Evolutionary conservation across 768 basidiomycete genomes (phyloP), one percentile per base, ranked within the genome.

Genomic region (Rhizopogon vulgaris): DNA sequence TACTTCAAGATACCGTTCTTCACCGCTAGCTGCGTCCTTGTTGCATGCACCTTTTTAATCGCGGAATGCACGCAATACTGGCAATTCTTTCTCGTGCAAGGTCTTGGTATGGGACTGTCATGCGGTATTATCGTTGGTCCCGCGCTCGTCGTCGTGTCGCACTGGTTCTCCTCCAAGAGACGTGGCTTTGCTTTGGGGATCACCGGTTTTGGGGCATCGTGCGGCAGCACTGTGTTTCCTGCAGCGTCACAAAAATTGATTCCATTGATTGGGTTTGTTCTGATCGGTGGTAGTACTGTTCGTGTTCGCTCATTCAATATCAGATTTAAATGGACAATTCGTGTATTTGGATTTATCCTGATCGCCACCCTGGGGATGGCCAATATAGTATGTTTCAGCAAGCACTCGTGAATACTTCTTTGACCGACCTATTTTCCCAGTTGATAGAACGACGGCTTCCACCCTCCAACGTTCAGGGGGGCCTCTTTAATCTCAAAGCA

Each of bases 301-400:
- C 2, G 8, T 6, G 30, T 18, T 17, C 3, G 15, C 46, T 17
- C 41, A 53, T 12, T 3, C 38, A 6, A 4, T n/a, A 27, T 14
- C 38, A 89, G 87, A n/a, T 90, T 90, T 64, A 71, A 72, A 55
- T 90, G 87, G 88, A 86, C 87, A 0, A 79, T 86, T 75, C 75
- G 88, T 11, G 78, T 84, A 30, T 66, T 88, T 39, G 87, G 80
- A 2, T 81, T 88, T 55, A 78, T 87, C 8, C 63, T 87, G 0
- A 54, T 85, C 1, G 55, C 73, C 12, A 61, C 75, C 1, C 71
- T 88, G 3, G 75, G 76, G 2, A 61, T 78, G 11, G 74, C 79
- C 12, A 87, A 84, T 63, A 52, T 87, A 42, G 76, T 78, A 49
- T 55, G 66, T 56, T 22, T 58, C 64, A 17, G 48, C 72, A 18